Base-by-base conservation (phyloP, 140 eudicot species). In the Stevia rebaudiana region DNA sequence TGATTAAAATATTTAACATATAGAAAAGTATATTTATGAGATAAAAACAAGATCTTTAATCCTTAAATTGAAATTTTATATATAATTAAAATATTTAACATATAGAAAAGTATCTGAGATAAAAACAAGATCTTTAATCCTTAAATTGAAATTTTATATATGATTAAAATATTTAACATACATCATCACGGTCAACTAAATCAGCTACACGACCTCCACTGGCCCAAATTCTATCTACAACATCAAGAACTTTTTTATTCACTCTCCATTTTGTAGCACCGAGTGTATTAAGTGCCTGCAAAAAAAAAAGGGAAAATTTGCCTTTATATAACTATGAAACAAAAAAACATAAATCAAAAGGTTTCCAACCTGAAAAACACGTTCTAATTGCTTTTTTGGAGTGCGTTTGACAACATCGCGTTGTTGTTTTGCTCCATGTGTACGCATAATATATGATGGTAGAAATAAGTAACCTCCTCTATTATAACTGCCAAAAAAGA, bases 191-290 rank as follows among this genome's bases (percentile, higher is more conserved):
- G 68, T 88, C 95, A 48, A 92, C 96, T 75, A 92, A 79, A 74
- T 88, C 94, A 13, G 92, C 98, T 42, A 88, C 61, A 36, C 86
- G 77, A 11, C 98, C 98, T 69, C 98, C 96, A 71, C 65, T 81
- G 79, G 95, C 95, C 98, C 98, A 92, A 41, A 92, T 85, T 78
- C 95, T 79, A 74, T 87, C 96, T 17, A 92, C 61, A 18, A 88
- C 71, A 60, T 84, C 72, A 70, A 92, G 87, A 4, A 92, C 82
- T 78, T 82, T 88, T 67, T 68, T 92, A 69, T 92, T 92, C 49
- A 92, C 81, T 79, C 85, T 92, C 98, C 98, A 92, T 73, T 88
- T 92, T 65, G 96, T 92, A 78, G 69, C 84, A 46, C 98, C 96
- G 8, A 92, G 98, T 21, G 96, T 85, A 74, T 92, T 68, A 69